Evolutionary conservation across 306 rosid genomes (phyloP).

Genomic region (Acmispon strigosus): DNA sequence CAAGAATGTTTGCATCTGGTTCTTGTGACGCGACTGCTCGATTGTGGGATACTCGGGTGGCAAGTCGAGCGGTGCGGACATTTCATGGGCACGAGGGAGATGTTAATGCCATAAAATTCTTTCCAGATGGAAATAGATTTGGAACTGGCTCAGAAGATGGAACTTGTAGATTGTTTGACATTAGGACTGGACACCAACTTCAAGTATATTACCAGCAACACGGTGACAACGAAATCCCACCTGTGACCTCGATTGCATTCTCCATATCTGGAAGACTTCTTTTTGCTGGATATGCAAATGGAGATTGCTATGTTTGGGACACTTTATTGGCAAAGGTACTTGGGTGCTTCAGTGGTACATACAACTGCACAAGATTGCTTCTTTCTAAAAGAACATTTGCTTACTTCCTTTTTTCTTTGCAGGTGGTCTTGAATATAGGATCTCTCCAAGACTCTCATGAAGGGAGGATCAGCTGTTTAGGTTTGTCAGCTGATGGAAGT

Average conservation of each 20-base stretch:
- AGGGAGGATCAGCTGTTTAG: conserved; percentile 67
- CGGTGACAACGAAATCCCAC: conserved; percentile 47
- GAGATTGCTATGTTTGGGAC: conserved; percentile 90
- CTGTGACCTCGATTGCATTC: conserved; percentile 80
- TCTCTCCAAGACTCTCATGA: conserved; percentile 80
- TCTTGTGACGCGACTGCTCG: conserved; percentile 85
- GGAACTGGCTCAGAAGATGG: conserved; percentile 94
- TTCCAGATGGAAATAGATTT: conserved; percentile 92
- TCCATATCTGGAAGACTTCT: conserved; percentile 92
- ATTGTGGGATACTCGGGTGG: conserved; percentile 93
- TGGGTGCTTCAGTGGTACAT: not conserved
- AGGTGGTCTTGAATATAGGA: conserved; percentile 89
- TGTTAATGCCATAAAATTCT: conserved; percentile 74
- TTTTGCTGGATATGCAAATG: conserved; percentile 78
- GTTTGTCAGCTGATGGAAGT: conserved; percentile 96
- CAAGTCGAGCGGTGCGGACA: conserved; percentile 87
- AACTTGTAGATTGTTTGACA: conserved; percentile 82
- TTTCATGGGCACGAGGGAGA: conserved; percentile 84
- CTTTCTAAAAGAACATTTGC: not conserved
- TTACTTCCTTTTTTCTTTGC: conserved; percentile 15
- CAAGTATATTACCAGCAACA: conserved; percentile 70
- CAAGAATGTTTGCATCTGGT: conserved; percentile 79
- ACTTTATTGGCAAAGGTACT: conserved; percentile 82
- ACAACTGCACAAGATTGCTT: not conserved
- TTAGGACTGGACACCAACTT: conserved; percentile 86